Base-by-base conservation (phyloP, 768 basidiomycete genomes). In the Tylopilus subfusipes region DNA sequence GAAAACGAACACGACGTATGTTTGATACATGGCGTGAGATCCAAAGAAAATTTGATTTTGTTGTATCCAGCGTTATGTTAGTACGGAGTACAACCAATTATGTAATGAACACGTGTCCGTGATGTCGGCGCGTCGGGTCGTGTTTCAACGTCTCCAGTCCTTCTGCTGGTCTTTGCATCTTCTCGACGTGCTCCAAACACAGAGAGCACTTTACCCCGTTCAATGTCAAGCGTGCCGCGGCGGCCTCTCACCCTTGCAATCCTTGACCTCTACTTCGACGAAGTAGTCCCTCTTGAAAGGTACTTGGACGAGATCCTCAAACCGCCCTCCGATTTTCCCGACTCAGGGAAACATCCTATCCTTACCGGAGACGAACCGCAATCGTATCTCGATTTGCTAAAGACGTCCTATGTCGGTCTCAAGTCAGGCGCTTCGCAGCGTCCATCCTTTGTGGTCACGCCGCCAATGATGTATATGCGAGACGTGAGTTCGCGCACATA, bases 381-480 rank as follows among this genome's bases (percentile, higher is more conserved):
- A 24, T 43, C 56, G 14, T 80, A 75, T 52, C 40, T 24, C 7
- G 56, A 65, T 24, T 65, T 85, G 6, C 57, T 87, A n/a, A 68
- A 70, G 27, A 73, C 71, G 2, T 70, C 83, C 0, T 76, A 78
- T 52, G 76, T 86, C 39, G 78, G 77, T 31, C 59, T 73, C 43
- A 72, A 68, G 42, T 51, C 54, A n/a, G 55, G 48, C 5, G 55
- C 59, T 12, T 53, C 59, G 43, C 59, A 55, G 18, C 60, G 54
- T 39, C 68, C 58, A 1, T 59, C 52, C 13, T 68, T 77, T 31
- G 58, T 57, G 43, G 66, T 68, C 4, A 55, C 71, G 25, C 66
- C 75, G 3, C 76, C 78, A 0, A 73, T 78, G 71, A 72, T 75
- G 39, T 75, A 76, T 51, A 81, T 86, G 75, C 75, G 74, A 45